These are phyloP conservation scores for Xylaria sp. DNA, from an alignment of 2,329 filamentous ascomycete genomes.

Conservation along the genomic window DNA sequence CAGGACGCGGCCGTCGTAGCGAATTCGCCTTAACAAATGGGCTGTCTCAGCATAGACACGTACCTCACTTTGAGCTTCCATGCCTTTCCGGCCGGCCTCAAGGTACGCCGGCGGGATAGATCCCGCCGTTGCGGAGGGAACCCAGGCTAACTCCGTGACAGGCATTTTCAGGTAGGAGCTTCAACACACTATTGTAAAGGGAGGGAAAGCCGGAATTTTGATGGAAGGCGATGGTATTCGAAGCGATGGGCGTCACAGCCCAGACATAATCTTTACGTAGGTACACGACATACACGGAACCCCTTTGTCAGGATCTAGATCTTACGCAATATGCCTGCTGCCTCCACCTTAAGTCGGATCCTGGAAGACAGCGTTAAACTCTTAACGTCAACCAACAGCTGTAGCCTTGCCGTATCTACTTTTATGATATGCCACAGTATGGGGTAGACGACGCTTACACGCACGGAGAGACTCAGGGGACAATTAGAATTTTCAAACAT, in stretches of 20 bases:
- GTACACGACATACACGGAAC: background rate
- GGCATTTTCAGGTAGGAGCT: slow-evolving; percentile 21
- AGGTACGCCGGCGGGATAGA: slow-evolving; percentile 19
- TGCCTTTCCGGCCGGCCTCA: slow-evolving; percentile 9
- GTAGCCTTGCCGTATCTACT: background rate
- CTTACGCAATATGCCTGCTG: slow-evolving; percentile 21
- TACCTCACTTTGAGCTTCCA: slow-evolving; percentile 27
- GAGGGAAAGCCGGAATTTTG: too few relatives aligned
- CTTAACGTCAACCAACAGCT: background rate
- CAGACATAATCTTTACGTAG: background rate
- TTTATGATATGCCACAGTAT: too few relatives aligned
- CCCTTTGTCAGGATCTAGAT: background rate
- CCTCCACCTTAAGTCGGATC: background rate
- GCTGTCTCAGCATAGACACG: background rate
- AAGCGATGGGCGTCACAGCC: too few relatives aligned
- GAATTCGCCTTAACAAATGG: background rate
- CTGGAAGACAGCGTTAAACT: background rate
- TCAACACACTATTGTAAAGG: background rate
- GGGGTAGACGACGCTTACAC: too few relatives aligned
- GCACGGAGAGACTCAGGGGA: background rate
- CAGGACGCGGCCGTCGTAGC: background rate
- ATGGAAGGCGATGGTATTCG: background rate
- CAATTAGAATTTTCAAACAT: background rate
- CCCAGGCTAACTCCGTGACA: slow-evolving; percentile 31
- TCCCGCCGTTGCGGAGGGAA: slow-evolving; percentile 27